These are phyloP conservation scores for Tylopilus sp. DNA, from an alignment of 768 basidiomycete species.

Conservation along the genomic window DNA sequence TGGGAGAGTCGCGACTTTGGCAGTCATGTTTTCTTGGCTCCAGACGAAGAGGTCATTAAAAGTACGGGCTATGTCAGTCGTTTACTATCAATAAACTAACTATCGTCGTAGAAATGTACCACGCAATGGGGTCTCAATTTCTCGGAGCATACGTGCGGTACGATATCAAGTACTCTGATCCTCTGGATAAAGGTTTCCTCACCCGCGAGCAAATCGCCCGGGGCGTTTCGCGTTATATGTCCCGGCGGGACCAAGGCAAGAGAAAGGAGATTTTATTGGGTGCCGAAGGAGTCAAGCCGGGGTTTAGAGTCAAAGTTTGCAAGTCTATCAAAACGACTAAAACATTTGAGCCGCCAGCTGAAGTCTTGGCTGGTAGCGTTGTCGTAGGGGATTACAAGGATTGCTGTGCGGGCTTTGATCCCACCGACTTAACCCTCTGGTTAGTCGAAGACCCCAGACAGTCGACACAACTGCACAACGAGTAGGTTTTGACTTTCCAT, in stretches of 20 bases:
- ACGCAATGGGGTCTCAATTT: conserved; percentile 9
- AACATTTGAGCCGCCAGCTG: conserved; percentile 7
- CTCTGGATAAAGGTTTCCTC: neutral
- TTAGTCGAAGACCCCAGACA: neutral
- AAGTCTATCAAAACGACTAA: conserved; percentile 4
- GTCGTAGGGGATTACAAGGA: neutral
- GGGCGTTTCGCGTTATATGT: conserved; percentile 7
- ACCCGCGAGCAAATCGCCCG: neutral
- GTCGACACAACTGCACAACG: neutral
- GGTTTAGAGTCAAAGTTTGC: neutral
- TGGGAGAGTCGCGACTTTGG: conserved; percentile 11
- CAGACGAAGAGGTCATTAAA: conserved; percentile 7
- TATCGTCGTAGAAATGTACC: conserved; percentile 9
- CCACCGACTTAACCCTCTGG: conserved; percentile 6
- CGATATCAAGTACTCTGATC: neutral
- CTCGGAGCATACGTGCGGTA: conserved; percentile 8
- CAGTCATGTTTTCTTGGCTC: conserved; percentile 5
- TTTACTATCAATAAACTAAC: neutral
- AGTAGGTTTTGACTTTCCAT: neutral
- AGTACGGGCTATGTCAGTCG: neutral
- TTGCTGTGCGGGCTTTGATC: conserved; percentile 3
- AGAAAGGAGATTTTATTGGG: conserved; percentile 1
- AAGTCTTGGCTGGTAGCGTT: neutral
- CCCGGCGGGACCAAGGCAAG: conserved; percentile 13
- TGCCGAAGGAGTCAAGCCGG: too few species aligned